Percentiles rank a stretch among this genome's conserved stretches.
Conservation (phyloP, 2,329 filamentous ascomycete genomes). For the Diaporthe caulivora region DNA sequence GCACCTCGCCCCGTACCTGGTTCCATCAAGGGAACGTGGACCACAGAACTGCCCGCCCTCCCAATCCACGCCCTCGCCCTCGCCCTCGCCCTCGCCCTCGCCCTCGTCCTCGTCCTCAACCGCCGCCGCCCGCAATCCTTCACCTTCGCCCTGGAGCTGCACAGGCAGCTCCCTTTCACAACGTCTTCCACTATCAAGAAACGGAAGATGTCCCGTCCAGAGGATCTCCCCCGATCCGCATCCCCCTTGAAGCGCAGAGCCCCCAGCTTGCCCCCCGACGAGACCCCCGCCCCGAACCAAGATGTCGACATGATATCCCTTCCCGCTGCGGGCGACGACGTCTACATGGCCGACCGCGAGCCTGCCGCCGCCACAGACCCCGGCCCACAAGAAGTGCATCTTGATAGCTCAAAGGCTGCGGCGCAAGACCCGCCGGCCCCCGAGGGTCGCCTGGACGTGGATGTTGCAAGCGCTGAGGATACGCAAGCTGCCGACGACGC, state of each 20-base stretch:
- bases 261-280: constrained; percentile 70
- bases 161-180: constrained; percentile 75
- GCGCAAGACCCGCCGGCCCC: constrained; percentile 16
- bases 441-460: constrained; percentile 31
- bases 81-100: too few relatives aligned
- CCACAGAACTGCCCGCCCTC: constrained; percentile 32
- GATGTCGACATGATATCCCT: constrained; percentile 61
- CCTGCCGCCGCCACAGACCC: constrained; percentile 14
- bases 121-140: constrained; percentile 39
- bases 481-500: constrained; percentile 11
- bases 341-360: constrained; percentile 28
- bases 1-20: not conserved
- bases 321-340: constrained; percentile 39
- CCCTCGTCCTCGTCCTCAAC: constrained; percentile 19
- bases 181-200: constrained; percentile 79
- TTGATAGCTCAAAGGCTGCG: constrained; percentile 3
- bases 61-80: constrained; percentile 30
- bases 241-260: constrained; percentile 75
- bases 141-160: constrained; percentile 64
- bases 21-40: constrained; percentile 22
- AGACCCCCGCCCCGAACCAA: constrained; percentile 47
- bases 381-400: constrained; percentile 9
- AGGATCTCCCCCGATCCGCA: constrained; percentile 70
- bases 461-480: constrained; percentile 35
- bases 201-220: constrained; percentile 73